Evolutionary conservation across 495 filamentous ascomycete species (phyloP).

Genomic region (Penicillium arizonense): DNA sequence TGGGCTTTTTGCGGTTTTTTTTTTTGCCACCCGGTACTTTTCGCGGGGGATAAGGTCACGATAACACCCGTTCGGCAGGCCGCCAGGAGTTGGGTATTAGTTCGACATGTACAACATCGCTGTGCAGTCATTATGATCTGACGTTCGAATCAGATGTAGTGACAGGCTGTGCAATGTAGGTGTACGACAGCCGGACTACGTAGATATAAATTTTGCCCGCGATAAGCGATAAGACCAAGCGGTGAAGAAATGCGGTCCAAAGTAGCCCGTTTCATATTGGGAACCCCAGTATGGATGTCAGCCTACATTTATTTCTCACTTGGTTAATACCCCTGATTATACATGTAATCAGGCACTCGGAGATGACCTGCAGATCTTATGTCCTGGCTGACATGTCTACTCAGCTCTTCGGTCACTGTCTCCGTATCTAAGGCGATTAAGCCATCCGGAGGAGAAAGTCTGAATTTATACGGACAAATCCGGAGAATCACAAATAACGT

Average conservation of each 20-base stretch:
- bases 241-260: constrained; percentile 16
- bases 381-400: too few relatives aligned
- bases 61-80: not conserved
- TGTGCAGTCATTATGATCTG: too few relatives aligned
- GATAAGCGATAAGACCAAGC: constrained; percentile 26
- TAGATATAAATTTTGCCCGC: constrained; percentile 5
- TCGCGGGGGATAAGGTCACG: constrained; percentile 25
- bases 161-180: too few relatives aligned
- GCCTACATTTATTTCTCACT: not conserved
- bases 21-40: constrained; percentile 18
- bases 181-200: too few relatives aligned
- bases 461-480: not conserved
- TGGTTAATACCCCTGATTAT: too few relatives aligned
- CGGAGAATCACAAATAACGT: not conserved
- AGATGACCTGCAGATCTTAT: too few relatives aligned
- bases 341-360: too few relatives aligned
- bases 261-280: not conserved
- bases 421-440: not conserved
- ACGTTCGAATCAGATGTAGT: too few relatives aligned
- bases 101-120: not conserved
- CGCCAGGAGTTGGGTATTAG: not conserved
- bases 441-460: not conserved
- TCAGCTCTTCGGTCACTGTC: too few relatives aligned
- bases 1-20: too few relatives aligned
- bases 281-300: not conserved